Conservation (phyloP, 164 flowering plant genomes). For the Warburgia ugandensis region DNA sequence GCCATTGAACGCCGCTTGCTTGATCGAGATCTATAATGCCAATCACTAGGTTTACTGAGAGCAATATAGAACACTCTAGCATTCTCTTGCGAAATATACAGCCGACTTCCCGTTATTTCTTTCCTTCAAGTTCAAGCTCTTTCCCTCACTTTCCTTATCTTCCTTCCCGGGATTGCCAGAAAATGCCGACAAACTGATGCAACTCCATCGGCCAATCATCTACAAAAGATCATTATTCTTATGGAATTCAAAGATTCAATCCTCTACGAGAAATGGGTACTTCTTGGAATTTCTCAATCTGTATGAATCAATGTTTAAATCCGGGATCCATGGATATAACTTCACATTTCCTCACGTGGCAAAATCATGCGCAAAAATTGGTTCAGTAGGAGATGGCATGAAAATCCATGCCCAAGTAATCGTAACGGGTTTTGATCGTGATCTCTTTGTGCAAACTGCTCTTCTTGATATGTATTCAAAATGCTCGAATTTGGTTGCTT, state of each 20-base stretch:
- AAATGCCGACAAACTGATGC: conserved; percentile 11
- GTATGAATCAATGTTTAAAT: conserved; percentile 22
- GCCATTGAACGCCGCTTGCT: no score
- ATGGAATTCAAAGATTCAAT: conserved; percentile 31
- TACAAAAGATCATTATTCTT: conserved; percentile 15
- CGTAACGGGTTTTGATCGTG: conserved; percentile 18
- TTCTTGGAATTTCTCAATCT: conserved; percentile 17
- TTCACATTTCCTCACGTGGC: conserved; percentile 29
- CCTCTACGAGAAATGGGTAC: conserved; percentile 16
- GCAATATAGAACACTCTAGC: no score
- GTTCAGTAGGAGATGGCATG: conserved; percentile 10
- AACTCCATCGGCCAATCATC: not conserved
- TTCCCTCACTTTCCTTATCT: no score
- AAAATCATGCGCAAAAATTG: conserved; percentile 25
- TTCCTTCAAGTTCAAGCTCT: no score
- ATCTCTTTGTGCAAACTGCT: conserved; percentile 31
- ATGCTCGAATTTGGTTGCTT: conserved; percentile 12
- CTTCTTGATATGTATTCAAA: conserved; percentile 24
- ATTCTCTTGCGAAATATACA: no score
- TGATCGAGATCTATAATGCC: no score
- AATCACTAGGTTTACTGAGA: no score
- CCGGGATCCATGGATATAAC: conserved; percentile 22
- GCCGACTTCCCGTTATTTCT: no score
- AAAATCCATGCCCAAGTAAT: conserved; percentile 25
- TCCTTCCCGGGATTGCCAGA: no score